Percentiles rank a stretch among this genome's conserved stretches.
Evolutionary conservation across 805 yeast species (phyloP).

Genomic region (Sugiyamaella qingdaonensis): DNA sequence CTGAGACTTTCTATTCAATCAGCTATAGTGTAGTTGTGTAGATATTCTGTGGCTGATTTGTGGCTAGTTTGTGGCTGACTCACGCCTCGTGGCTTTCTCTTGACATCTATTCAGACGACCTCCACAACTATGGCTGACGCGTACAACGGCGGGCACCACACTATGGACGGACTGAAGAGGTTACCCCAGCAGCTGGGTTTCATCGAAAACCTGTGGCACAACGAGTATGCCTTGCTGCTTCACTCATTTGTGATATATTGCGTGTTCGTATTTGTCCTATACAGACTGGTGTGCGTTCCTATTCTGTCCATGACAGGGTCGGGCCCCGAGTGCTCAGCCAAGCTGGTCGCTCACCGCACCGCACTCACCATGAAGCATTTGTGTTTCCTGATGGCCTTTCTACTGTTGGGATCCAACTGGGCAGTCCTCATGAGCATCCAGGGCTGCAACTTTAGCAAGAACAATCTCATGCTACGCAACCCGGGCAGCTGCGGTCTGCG

Average conservation of each 20-base stretch:
- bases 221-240: neutral
- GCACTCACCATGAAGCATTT: neutral
- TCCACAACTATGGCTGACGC: too few relatives aligned
- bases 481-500: constrained; percentile 3
- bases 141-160: too few relatives aligned
- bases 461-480: neutral
- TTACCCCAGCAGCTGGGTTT: too few relatives aligned
- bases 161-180: too few relatives aligned
- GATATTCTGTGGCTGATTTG: too few relatives aligned
- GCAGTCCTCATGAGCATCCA: constrained; percentile 1
- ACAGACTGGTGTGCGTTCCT: neutral
- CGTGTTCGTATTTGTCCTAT: neutral
- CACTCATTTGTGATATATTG: neutral
- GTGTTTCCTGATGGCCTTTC: neutral
- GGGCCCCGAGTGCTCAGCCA: neutral
- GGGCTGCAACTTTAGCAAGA: neutral
- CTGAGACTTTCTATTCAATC: too few relatives aligned
- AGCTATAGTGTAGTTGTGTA: too few relatives aligned
- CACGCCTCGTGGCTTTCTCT: too few relatives aligned
- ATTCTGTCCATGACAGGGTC: neutral
- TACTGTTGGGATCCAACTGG: neutral
- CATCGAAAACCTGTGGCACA: neutral
- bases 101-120: too few relatives aligned
- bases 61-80: too few relatives aligned
- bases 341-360: neutral